Base-by-base conservation (phyloP, 1,284 basidiomycete genomes). In the Phlebopus sp. region DNA sequence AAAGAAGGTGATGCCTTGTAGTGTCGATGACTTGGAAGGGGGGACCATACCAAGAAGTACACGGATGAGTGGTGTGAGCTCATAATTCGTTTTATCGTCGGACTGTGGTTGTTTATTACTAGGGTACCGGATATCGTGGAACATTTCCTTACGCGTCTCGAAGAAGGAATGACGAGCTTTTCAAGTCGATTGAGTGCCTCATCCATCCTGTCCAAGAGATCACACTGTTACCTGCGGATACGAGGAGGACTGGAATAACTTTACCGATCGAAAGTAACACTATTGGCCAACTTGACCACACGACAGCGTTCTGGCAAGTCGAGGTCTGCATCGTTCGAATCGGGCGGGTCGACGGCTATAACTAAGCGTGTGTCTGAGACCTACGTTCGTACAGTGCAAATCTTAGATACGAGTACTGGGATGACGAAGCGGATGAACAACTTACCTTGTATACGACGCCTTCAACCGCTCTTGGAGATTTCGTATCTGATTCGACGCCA, bases 211-310 rank as follows among this genome's bases (percentile, higher is more conserved):
- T n/a, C 50, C 40, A 41, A 6, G 13, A 36, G 27, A 15, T 2
- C 23, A 8, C 4, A 52, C 23, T 51, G 10, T 14, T 42, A 17
- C 21, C 10, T 21, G 21, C 2, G 29, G 11, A 31, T 5, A 10
- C 9, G n/a, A 1, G 10, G 36, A 14, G 17, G 27, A 19, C 31
- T 5, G n/a, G 23, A 17, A 27, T 23, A 9, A 18, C 46, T 59
- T 38, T 59, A 86, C 90, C 94, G 79, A 59, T 97, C 92, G 62
- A 90, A 95, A 0, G 95, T 97, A 9, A 90, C 84, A 42, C 86
- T 92, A 59, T 97, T 97, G 4, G 92, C 94, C 2, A 97, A 76
- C 65, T 97, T 97, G 44, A 97, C 69, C 51, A 96, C 69, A 13
- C 90, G 75, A 62, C 91, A 88, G 35, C 88, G 74, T 55, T 94